A percentile compares a stretch with the other conserved stretches of the same genome.
These are phyloP conservation scores for Marsdenia floribunda DNA, from an alignment of 257 asterid genomes.

Conservation along the genomic window DNA sequence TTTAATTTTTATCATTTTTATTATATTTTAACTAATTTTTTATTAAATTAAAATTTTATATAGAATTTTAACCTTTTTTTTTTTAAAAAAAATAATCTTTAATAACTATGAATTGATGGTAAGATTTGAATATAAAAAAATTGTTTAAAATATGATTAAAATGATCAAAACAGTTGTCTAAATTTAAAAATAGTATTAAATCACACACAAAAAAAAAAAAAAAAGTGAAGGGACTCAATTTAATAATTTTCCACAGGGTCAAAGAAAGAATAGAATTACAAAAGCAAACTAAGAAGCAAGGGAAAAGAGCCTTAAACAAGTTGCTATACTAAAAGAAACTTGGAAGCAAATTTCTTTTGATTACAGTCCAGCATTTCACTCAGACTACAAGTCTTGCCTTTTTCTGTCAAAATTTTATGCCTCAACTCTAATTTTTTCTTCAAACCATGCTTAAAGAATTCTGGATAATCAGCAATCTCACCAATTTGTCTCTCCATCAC, in stretches of 20 bases:
- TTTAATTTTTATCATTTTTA: too few relatives aligned
- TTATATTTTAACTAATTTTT: too few relatives aligned
- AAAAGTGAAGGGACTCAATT: too few relatives aligned
- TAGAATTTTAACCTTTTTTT: too few relatives aligned
- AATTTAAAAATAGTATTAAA: too few relatives aligned
- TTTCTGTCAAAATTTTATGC: constrained; percentile 55
- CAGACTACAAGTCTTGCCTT: constrained; percentile 61
- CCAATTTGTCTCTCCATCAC: constrained; percentile 75
- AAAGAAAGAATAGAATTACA: neutral
- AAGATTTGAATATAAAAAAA: too few relatives aligned
- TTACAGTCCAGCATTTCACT: constrained; percentile 92
- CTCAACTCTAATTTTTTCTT: constrained; percentile 75
- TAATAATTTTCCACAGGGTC: neutral
- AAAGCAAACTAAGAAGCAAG: neutral
- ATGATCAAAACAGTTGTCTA: too few relatives aligned
- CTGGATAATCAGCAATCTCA: constrained; percentile 79
- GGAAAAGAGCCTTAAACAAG: constrained; percentile 18
- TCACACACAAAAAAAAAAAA: too few relatives aligned
- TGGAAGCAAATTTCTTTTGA: constrained; percentile 63
- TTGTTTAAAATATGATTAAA: too few relatives aligned
- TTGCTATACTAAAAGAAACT: constrained; percentile 54
- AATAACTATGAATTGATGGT: too few relatives aligned
- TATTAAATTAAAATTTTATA: too few relatives aligned
- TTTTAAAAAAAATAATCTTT: too few relatives aligned
- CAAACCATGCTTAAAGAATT: constrained; percentile 80